Conservation (phyloP, 139 green algal genomes). For the Chlorella sorokiniana region DNA sequence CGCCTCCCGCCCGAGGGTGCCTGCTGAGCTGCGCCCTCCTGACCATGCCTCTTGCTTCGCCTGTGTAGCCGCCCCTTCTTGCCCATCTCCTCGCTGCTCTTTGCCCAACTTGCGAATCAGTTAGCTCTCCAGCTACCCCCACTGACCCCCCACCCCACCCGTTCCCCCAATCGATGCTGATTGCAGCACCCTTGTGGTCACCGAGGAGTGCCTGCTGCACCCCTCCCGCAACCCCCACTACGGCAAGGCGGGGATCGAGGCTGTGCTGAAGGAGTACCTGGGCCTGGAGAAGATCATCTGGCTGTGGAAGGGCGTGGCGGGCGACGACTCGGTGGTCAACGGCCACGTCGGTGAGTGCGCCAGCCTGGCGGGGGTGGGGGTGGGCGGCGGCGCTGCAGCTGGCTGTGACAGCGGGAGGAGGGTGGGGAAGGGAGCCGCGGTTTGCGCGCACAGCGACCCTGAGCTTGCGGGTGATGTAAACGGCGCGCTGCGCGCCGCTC, state of each 20-base stretch:
- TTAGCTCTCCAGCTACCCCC: background rate
- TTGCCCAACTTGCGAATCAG: background rate
- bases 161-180: background rate
- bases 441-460: no score
- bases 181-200: constrained; percentile 65
- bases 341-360: no score
- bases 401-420: no score
- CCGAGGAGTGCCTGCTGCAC: constrained; percentile 80
- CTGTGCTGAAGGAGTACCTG: constrained; percentile 69
- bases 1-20: no score
- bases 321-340: constrained; percentile 68
- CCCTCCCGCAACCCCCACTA: constrained; percentile 73
- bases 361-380: no score
- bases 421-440: no score
- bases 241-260: constrained; percentile 62
- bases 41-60: no score
- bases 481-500: no score
- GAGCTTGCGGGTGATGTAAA: no score
- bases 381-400: no score
- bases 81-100: background rate
- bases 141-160: background rate
- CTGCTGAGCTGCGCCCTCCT: no score
- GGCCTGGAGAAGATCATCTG: constrained; percentile 79
- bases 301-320: constrained; percentile 73
- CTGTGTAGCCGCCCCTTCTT: no score